phyloP scores from a whole-genome alignment of 306 rosid genomes.

The Rubus parviflorus region DNA sequence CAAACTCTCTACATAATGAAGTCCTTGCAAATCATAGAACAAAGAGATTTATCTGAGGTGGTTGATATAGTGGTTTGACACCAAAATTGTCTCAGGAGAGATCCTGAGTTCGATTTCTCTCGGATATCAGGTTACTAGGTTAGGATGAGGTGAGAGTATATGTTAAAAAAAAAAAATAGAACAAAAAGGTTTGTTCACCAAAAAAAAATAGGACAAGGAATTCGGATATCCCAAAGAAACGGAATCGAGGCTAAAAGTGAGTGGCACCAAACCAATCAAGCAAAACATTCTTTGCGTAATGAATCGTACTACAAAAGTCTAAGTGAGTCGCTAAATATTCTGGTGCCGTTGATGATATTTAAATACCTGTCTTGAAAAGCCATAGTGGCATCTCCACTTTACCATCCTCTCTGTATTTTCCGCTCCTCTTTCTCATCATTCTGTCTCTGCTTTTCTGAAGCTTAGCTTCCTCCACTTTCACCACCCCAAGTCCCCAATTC shows the following conservation, averaged over 20 bases:
- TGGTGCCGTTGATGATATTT: constrained; percentile 10
- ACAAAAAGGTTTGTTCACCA: background rate
- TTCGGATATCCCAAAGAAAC: background rate
- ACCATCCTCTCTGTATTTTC: background rate
- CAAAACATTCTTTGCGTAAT: background rate
- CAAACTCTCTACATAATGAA: too few relatives aligned
- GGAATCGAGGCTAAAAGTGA: background rate
- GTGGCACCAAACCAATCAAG: background rate
- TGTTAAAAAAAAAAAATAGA: too few relatives aligned
- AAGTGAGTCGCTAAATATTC: background rate
- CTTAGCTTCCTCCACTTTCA: background rate
- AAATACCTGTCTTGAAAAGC: constrained; percentile 25
- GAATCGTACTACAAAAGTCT: background rate
- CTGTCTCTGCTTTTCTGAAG: background rate
- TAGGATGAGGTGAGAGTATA: too few relatives aligned
- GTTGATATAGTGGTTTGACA: too few relatives aligned
- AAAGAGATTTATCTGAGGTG: too few relatives aligned
- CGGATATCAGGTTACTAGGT: too few relatives aligned
- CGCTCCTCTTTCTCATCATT: background rate
- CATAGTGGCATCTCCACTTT: constrained; percentile 47
- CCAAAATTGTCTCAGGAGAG: too few relatives aligned
- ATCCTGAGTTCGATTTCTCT: too few relatives aligned
- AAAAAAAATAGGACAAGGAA: background rate
- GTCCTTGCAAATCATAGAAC: too few relatives aligned
- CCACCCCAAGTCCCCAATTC: background rate